Conservation (phyloP, 495 filamentous ascomycete species). For the Hypoxylon subgilvum region DNA sequence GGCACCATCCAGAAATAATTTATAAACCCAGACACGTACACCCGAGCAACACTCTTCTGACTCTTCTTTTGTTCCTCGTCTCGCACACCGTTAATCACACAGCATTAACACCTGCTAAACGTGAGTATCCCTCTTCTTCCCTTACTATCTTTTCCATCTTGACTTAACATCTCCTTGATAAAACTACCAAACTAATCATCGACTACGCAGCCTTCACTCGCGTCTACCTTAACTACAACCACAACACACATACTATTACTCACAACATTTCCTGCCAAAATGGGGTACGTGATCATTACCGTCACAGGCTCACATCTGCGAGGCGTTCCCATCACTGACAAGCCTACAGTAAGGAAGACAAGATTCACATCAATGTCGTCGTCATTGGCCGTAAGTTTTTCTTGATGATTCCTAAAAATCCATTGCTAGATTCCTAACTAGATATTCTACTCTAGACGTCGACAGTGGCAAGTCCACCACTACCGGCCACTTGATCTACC, state of each 20-base stretch:
- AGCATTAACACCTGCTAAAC: conserved; percentile 42
- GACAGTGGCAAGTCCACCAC: conserved; percentile 99
- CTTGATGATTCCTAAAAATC: conserved; percentile 62
- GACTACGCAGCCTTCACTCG: conserved; percentile 14
- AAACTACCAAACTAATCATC: conserved; percentile 14
- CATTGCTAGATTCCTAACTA: conserved; percentile 23
- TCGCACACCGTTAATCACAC: conserved; percentile 41
- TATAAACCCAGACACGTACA: conserved; percentile 40
- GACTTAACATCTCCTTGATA: neutral
- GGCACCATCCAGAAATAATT: conserved; percentile 34
- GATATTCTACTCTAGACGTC: conserved; percentile 77
- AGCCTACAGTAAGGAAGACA: conserved; percentile 74
- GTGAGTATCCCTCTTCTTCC: conserved; percentile 12
- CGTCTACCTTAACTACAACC: conserved; percentile 17
- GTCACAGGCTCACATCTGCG: neutral
- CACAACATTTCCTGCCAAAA: conserved; percentile 28
- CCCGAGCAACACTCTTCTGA: conserved; percentile 31
- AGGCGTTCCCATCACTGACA: conserved; percentile 28
- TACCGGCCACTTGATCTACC: conserved; percentile 97
- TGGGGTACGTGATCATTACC: conserved; percentile 30
- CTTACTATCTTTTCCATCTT: neutral
- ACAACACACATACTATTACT: conserved; percentile 10
- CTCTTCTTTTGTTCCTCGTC: conserved; percentile 40
- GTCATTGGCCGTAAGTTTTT: conserved; percentile 95
- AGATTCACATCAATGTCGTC: conserved; percentile 94